Base-by-base conservation (phyloP, 768 basidiomycete species). In the Lentinula aciculospora region DNA sequence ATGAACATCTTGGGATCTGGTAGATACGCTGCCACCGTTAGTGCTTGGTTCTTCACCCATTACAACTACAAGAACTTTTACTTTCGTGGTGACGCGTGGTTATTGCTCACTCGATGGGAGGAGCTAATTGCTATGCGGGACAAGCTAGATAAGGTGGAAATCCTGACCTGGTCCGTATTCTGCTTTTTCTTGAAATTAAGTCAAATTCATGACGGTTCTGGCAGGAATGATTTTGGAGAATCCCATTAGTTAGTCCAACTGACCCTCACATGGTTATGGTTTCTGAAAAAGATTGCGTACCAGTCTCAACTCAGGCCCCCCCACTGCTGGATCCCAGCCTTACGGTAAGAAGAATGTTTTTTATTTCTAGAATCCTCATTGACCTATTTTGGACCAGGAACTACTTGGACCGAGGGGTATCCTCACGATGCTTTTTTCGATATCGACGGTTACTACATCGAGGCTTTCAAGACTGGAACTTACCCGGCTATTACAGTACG, bases 21-120 rank as follows among this genome's bases (percentile, higher is more conserved):
- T 9, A 71, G 71, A 59, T 80, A 76, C 58, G 76, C 73, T 17
- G 71, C 80, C 0, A 47, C 46, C 12, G 25, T 12, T 31, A 10
- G 39, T 27, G 48, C 46, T 42, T 62, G 5, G 32, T 79, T 64
- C 62, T 83, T 81, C 62, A 77, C 77, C 7, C 76, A 80, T 63
- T 53, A 32, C 23, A 31, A 34, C 23, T 81, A 81, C 74, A 85
- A 86, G 72, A 86, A 84, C 66, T 86, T 80, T 65, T 74, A 86
- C 62, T 83, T 81, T 64, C 79, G 81, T 21, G 74, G 80, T 17
- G 88, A 89, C 65, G 76, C 86, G 66, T 88, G 85, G 79, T 75
- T 88, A 23, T 78, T 88, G 66, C 74, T 77, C 58, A 79, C 72
- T 36, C 83, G 89, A 58, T 92, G 88, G 89, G 84, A 89, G 60